These are phyloP conservation scores for Alternaria metachromatica DNA, from an alignment of 2,329 filamentous ascomycete genomes.

Conservation along the genomic window DNA sequence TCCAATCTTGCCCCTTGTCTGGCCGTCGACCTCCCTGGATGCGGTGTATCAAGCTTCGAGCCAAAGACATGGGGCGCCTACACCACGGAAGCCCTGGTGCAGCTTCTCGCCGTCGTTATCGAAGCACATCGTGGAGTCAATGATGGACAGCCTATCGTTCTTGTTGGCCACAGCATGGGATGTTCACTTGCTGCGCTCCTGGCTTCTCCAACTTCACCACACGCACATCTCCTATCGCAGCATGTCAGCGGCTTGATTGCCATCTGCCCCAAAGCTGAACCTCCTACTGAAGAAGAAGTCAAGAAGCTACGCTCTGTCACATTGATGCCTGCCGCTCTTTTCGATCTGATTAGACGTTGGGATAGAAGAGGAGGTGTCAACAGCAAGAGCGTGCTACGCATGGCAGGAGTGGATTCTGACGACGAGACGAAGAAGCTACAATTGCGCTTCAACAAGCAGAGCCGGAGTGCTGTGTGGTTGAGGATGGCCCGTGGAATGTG, in stretches of 20 bases:
- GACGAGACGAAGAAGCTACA: conserved; percentile 71
- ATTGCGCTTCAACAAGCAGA: conserved; percentile 80
- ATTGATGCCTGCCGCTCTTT: conserved; percentile 72
- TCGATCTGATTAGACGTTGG: conserved; percentile 78
- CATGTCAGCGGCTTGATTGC: conserved; percentile 78
- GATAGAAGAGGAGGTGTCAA: conserved; percentile 79
- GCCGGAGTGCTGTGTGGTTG: conserved; percentile 79
- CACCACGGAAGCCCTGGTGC: conserved; percentile 73
- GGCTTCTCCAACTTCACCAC: conserved; percentile 64
- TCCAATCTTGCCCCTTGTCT: conserved; percentile 84
- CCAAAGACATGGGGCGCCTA: conserved; percentile 80
- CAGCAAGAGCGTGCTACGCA: conserved; percentile 79
- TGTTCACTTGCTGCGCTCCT: conserved; percentile 78
- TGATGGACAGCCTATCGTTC: conserved; percentile 72
- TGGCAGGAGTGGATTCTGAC: conserved; percentile 73
- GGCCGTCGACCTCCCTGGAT: conserved; percentile 89
- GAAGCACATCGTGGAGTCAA: conserved; percentile 72
- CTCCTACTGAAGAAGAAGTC: conserved; percentile 63
- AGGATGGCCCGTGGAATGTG: conserved; percentile 78
- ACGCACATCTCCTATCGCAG: conserved; percentile 62
- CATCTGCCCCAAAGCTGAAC: conserved; percentile 77
- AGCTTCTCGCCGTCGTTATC: conserved; percentile 77
- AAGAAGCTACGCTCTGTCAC: conserved; percentile 64
- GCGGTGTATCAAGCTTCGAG: conserved; percentile 78
- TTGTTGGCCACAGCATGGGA: conserved; percentile 91